These are phyloP conservation scores for Colletotrichum agaves DNA, from an alignment of 2,329 filamentous ascomycete species.

Conservation along the genomic window DNA sequence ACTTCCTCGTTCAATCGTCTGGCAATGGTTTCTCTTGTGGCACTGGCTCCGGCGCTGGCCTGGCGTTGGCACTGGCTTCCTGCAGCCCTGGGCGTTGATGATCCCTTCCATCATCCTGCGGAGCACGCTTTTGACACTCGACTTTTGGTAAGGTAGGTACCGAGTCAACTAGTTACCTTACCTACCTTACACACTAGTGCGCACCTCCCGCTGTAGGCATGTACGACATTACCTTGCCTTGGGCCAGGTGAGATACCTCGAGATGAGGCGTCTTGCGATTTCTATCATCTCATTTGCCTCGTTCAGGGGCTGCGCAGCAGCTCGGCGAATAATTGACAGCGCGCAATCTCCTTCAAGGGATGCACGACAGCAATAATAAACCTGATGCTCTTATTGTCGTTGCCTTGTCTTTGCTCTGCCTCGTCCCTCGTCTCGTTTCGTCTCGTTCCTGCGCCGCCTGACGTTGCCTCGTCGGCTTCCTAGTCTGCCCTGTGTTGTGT, in stretches of 20 bases:
- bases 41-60: neutral
- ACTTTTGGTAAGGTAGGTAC: too few relatives aligned
- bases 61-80: conserved; percentile 1
- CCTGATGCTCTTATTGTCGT: conserved; percentile 1
- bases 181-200: neutral
- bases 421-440: neutral
- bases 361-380: conserved; percentile 22
- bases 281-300: conserved; percentile 26
- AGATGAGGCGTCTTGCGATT: neutral
- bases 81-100: conserved; percentile 8
- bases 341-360: conserved; percentile 9
- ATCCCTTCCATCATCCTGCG: neutral
- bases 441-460: neutral
- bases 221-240: too few relatives aligned
- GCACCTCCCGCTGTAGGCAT: neutral
- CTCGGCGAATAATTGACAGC: neutral
- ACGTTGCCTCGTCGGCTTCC: conserved; percentile 23
- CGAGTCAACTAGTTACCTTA: neutral
- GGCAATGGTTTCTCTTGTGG: neutral
- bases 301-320: conserved; percentile 7
- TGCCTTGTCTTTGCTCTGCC: conserved; percentile 15
- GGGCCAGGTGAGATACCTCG: neutral
- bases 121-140: neutral
- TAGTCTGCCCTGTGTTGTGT: conserved; percentile 21
- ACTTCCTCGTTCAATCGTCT: neutral